Percentiles rank a stretch among this genome's conserved stretches.
Evolutionary conservation across 2,329 filamentous ascomycete species (phyloP).

Genomic region (Chrysosporium keratinophilum): DNA sequence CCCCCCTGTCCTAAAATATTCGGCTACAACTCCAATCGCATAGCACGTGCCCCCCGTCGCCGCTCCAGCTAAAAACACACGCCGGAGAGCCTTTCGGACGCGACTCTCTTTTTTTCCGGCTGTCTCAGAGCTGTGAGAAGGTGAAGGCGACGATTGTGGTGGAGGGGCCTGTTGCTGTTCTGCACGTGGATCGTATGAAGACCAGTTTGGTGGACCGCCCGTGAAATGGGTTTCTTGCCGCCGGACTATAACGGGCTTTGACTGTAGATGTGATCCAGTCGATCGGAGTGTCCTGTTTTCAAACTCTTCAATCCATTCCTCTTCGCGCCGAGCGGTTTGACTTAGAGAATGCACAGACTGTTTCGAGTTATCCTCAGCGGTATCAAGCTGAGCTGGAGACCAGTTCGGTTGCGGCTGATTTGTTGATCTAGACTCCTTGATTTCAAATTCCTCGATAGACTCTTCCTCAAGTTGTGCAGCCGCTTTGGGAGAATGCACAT

Average conservation of each 20-base stretch:
- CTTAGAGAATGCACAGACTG: conserved; percentile 10
- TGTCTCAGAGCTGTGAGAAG: neutral
- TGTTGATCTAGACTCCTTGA: conserved; percentile 17
- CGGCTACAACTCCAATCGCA: conserved; percentile 31
- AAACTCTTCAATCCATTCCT: conserved; percentile 11
- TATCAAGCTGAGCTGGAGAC: neutral
- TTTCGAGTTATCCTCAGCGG: neutral
- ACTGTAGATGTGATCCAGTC: conserved; percentile 14
- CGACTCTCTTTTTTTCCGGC: conserved; percentile 2
- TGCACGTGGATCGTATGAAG: conserved; percentile 14
- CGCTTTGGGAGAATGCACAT: conserved; percentile 7
- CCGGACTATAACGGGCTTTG: neutral
- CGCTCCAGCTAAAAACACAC: conserved; percentile 28
- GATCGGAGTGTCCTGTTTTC: conserved; percentile 12
- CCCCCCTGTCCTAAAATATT: conserved; percentile 36
- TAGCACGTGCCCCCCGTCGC: conserved; percentile 33
- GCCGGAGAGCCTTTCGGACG: conserved; percentile 21
- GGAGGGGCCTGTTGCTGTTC: neutral
- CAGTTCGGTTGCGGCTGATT: neutral
- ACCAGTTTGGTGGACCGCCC: conserved; percentile 22
- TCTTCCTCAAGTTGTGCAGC: conserved; percentile 12
- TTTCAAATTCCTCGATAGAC: conserved; percentile 14
- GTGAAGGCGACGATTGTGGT: neutral
- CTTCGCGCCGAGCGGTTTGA: conserved; percentile 9
- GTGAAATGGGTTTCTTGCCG: conserved; percentile 11